phyloP scores from a whole-genome alignment of 83 land plant genomes.

The Picea abies region DNA sequence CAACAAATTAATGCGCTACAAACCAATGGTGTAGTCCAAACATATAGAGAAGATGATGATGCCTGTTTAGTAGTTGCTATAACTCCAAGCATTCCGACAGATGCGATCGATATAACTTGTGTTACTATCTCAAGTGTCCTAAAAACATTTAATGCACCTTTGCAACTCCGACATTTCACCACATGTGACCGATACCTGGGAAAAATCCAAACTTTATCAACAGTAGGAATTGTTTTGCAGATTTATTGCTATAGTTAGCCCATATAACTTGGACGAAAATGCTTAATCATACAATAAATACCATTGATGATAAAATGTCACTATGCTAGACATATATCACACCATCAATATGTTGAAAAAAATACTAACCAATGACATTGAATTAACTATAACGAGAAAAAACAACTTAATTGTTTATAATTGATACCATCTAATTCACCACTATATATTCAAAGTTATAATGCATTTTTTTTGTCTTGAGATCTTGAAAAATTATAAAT shows the following conservation, averaged over 20 bases:
- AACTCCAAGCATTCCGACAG: constrained; percentile 34
- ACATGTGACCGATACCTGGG: constrained; percentile 69
- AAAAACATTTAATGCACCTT: constrained; percentile 42
- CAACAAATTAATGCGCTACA: constrained; percentile 37
- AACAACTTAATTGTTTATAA: background rate
- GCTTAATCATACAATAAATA: background rate
- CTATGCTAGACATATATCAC: background rate
- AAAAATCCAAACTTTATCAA: background rate
- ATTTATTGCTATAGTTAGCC: background rate
- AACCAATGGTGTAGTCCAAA: constrained; percentile 27
- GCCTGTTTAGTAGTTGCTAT: constrained; percentile 41
- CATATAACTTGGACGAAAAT: background rate
- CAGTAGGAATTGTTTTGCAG: background rate
- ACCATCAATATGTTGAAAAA: background rate
- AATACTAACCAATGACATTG: background rate
- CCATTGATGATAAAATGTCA: background rate
- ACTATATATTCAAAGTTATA: background rate
- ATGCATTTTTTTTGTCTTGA: too few relatives aligned
- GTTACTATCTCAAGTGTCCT: constrained; percentile 42
- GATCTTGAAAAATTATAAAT: too few relatives aligned
- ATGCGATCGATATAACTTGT: constrained; percentile 40
- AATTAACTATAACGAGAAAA: background rate
- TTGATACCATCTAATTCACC: background rate
- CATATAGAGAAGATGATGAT: constrained; percentile 11
- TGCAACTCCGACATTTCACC: constrained; percentile 59